These are phyloP conservation scores for Phytopythium mirpurense DNA, from an alignment of 352 stramenopile genomes.

Conservation along the genomic window DNA sequence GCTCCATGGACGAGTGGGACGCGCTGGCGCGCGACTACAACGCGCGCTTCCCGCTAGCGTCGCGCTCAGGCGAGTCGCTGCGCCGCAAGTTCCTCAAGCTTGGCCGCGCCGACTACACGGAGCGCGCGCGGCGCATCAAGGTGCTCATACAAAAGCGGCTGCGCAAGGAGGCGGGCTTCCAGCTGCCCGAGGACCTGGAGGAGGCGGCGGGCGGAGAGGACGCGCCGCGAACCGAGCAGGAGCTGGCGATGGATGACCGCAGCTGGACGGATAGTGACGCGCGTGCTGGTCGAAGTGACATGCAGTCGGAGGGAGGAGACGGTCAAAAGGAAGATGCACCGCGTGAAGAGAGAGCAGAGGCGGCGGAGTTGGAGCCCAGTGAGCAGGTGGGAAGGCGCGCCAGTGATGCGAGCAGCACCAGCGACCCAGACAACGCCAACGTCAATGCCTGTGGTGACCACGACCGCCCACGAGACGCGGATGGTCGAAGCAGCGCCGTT, in stretches of 20 bases:
- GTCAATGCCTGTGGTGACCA: not conserved
- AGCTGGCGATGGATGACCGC: not conserved
- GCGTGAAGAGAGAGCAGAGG: too few relatives aligned
- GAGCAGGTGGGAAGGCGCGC: too few relatives aligned
- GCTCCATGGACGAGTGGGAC: constrained; percentile 34
- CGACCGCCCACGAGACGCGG: not conserved
- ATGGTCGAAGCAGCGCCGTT: too few relatives aligned
- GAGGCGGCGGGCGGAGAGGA: not conserved
- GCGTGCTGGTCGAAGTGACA: not conserved
- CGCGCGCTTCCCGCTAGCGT: constrained; percentile 25
- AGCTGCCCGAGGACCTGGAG: constrained; percentile 1
- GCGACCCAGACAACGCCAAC: not conserved
- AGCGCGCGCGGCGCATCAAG: constrained; percentile 14
- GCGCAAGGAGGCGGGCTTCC: constrained; percentile 3
- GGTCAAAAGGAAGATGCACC: too few relatives aligned
- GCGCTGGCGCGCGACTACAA: constrained; percentile 32
- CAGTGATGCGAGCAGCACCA: not conserved
- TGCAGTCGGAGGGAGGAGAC: not conserved
- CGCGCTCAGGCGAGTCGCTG: constrained; percentile 33
- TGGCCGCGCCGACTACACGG: constrained; percentile 21
- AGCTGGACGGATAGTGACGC: not conserved
- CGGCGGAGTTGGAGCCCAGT: not conserved
- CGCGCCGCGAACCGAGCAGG: not conserved
- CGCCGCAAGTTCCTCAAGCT: constrained; percentile 40
- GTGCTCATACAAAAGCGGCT: constrained; percentile 4